phyloP scores from a whole-genome alignment of 495 filamentous ascomycete genomes.

The Aspergillus diversus region DNA sequence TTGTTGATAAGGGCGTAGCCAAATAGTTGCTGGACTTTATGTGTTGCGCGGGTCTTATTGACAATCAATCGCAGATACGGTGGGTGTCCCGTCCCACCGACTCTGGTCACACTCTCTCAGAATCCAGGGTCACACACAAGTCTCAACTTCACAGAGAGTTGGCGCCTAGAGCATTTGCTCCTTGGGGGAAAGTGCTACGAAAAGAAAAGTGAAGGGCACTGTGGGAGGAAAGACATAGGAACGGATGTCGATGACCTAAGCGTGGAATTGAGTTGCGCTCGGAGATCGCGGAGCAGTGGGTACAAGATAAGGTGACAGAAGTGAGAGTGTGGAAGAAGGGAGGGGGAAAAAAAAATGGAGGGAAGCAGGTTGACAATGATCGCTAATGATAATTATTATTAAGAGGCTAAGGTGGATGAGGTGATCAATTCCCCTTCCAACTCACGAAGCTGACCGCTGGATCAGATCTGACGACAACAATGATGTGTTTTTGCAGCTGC shows the following conservation, averaged over 20 bases:
- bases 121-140: slow-evolving; percentile 1
- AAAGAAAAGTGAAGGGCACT: slow-evolving; percentile 3
- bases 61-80: slow-evolving; percentile 1
- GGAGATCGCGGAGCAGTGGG: background rate
- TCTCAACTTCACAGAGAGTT: background rate
- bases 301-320: background rate
- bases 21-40: background rate
- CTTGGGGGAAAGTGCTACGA: background rate
- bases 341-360: background rate
- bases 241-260: background rate
- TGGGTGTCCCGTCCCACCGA: background rate
- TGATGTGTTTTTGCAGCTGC: too few relatives aligned
- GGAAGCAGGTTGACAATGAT: background rate
- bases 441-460: too few relatives aligned
- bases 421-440: too few relatives aligned
- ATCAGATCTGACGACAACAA: too few relatives aligned
- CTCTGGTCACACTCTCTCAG: slow-evolving; percentile 1
- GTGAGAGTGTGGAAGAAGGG: background rate
- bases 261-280: background rate
- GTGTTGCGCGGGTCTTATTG: background rate
- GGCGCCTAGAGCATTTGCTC: background rate
- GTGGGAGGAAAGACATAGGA: background rate
- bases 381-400: too few relatives aligned
- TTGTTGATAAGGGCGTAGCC: background rate
- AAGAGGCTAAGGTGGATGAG: too few relatives aligned